phyloP scores from a whole-genome alignment of 2,329 filamentous ascomycete species.

The Calonectria pauciramosa region DNA sequence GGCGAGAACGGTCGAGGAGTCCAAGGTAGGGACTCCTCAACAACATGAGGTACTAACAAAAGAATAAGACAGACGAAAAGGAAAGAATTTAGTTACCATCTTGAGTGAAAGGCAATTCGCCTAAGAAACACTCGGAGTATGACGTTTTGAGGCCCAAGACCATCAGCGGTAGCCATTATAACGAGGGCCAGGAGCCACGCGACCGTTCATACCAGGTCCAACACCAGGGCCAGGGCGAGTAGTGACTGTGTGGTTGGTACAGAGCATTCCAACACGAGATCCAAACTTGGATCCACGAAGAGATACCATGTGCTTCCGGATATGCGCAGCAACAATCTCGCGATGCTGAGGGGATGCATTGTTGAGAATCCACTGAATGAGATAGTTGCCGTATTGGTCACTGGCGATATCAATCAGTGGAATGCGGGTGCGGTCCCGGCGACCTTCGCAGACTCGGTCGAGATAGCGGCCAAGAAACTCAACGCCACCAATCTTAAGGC shows the following conservation, averaged over 20 bases:
- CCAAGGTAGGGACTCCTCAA: conserved; percentile 44
- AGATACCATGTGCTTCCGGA: conserved; percentile 99
- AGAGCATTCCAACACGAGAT: conserved; percentile 98
- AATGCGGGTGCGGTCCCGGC: conserved; percentile 91
- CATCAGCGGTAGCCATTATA: conserved; percentile 71
- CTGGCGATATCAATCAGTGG: conserved; percentile 98
- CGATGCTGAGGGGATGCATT: conserved; percentile 90
- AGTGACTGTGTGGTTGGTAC: conserved; percentile 91
- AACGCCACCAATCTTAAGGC: conserved; percentile 91
- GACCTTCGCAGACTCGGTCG: conserved; percentile 92
- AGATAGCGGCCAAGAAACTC: conserved; percentile 96
- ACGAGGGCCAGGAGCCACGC: conserved; percentile 70
- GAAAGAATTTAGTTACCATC: conserved; percentile 13
- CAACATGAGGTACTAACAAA: conserved; percentile 42
- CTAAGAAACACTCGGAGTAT: background rate
- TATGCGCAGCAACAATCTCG: conserved; percentile 92
- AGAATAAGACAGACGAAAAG: conserved; percentile 39
- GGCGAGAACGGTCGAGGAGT: conserved; percentile 49
- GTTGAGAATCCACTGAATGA: conserved; percentile 96
- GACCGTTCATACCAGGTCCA: conserved; percentile 73
- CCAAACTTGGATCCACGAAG: conserved; percentile 98
- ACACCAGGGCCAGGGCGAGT: conserved; percentile 90
- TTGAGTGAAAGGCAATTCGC: background rate
- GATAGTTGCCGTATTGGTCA: conserved; percentile 98
- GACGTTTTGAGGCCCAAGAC: background rate